Conservation (phyloP, 2,329 filamentous ascomycete species). For the Clarireedia sp. region DNA sequence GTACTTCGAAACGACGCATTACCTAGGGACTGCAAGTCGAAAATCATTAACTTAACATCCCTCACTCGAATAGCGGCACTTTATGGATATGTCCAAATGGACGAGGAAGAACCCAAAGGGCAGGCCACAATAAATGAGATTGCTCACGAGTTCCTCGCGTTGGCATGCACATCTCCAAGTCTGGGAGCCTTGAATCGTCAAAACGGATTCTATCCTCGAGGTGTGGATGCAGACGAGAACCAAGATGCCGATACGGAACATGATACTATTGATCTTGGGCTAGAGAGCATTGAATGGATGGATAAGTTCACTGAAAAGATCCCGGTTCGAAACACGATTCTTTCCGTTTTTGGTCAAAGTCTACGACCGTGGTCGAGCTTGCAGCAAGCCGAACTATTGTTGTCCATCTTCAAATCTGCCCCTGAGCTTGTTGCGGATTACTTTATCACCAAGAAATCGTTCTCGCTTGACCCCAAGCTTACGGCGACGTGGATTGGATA, state of each 20-base stretch:
- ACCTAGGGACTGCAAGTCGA: constrained; percentile 64
- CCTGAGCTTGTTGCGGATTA: constrained; percentile 87
- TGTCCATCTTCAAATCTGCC: constrained; percentile 69
- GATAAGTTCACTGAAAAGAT: constrained; percentile 58
- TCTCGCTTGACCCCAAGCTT: constrained; percentile 84
- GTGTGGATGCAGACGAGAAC: constrained; percentile 50
- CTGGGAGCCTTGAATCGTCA: constrained; percentile 70
- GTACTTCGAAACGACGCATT: constrained; percentile 71
- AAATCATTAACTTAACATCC: constrained; percentile 66
- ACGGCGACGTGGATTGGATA: constrained; percentile 94
- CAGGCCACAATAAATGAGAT: constrained; percentile 54
- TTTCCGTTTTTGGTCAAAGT: constrained; percentile 71
- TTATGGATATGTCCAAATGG: constrained; percentile 50
- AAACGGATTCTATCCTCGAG: constrained; percentile 76
- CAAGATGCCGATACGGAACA: constrained; percentile 38
- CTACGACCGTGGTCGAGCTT: constrained; percentile 77
- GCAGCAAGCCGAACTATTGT: constrained; percentile 72
- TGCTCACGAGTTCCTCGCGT: constrained; percentile 67
- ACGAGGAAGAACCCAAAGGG: constrained; percentile 37
- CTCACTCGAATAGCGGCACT: constrained; percentile 65
- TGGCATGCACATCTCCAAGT: constrained; percentile 64
- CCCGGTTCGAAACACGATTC: constrained; percentile 68
- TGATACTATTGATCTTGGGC: constrained; percentile 49
- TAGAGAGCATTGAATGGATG: constrained; percentile 64
- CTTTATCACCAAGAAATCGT: constrained; percentile 70